Conservation (phyloP, 2,329 filamentous ascomycete species). For the Hypoxylon sp. region DNA sequence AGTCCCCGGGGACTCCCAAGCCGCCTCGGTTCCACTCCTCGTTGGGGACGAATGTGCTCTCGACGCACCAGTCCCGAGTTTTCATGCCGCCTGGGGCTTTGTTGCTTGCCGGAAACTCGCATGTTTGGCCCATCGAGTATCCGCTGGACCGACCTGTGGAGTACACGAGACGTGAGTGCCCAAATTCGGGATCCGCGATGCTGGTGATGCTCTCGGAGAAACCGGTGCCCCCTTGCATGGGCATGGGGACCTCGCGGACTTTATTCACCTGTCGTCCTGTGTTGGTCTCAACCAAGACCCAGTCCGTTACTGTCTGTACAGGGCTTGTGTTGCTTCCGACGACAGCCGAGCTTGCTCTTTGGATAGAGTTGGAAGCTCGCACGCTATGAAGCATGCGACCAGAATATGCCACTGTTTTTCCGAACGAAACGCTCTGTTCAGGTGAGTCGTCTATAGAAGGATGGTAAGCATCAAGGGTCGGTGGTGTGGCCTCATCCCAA, state of each 20-base stretch:
- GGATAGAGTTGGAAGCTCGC: slow-evolving; percentile 12
- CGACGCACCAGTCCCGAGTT: slow-evolving; percentile 22
- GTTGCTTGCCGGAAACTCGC: not conserved
- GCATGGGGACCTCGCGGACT: slow-evolving; percentile 10
- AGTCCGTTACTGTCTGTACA: slow-evolving; percentile 22
- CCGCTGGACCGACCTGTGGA: slow-evolving; percentile 24
- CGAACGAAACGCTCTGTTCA: slow-evolving; percentile 1
- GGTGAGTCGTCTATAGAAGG: slow-evolving; percentile 18
- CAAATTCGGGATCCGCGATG: slow-evolving; percentile 7
- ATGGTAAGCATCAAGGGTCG: slow-evolving; percentile 13
- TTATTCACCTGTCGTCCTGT: slow-evolving; percentile 10
- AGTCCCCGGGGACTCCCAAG: slow-evolving; percentile 27
- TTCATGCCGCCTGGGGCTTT: slow-evolving; percentile 2
- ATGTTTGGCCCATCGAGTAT: slow-evolving; percentile 14
- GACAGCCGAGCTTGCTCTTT: not conserved
- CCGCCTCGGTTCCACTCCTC: slow-evolving; percentile 14
- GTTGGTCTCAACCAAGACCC: slow-evolving; percentile 22
- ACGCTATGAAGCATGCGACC: slow-evolving; percentile 21
- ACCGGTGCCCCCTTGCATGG: not conserved
- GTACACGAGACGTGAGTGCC: slow-evolving; percentile 6
- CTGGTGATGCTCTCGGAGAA: slow-evolving; percentile 12
- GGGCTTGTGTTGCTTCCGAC: not conserved
- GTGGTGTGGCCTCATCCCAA: slow-evolving; percentile 10
- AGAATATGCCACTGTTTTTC: slow-evolving; percentile 22
- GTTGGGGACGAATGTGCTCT: slow-evolving; percentile 6